Percentiles rank a stretch among this genome's conserved stretches.
Evolutionary conservation across 1,284 basidiomycete genomes (phyloP).

Genomic region (Trichosporon sp.): DNA sequence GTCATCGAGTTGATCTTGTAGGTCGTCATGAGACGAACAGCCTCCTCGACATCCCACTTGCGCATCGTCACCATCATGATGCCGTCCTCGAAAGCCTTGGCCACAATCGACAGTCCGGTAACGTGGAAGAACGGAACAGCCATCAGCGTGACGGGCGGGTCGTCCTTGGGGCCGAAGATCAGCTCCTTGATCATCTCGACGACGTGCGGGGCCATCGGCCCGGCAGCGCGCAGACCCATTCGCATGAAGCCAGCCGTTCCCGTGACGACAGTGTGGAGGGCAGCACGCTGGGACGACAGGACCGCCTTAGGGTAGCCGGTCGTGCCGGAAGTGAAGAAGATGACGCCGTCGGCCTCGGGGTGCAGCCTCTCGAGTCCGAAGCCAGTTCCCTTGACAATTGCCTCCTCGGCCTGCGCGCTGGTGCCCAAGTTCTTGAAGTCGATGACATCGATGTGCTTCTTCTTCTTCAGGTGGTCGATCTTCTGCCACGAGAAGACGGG

Average conservation of each 20-base stretch:
- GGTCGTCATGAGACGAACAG: slow-evolving; percentile 27
- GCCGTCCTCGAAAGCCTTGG: slow-evolving; percentile 35
- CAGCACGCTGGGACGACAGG: slow-evolving; percentile 40
- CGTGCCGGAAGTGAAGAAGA: slow-evolving; percentile 38
- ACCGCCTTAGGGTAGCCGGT: slow-evolving; percentile 41
- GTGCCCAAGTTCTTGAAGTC: neutral
- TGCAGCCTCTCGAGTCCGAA: slow-evolving; percentile 22
- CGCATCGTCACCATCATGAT: slow-evolving; percentile 38
- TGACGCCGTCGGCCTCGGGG: slow-evolving; percentile 39
- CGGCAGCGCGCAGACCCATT: neutral
- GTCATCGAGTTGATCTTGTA: slow-evolving; percentile 35
- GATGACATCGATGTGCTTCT: slow-evolving; percentile 6
- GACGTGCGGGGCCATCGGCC: neutral
- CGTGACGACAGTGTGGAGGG: slow-evolving; percentile 24
- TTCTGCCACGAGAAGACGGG: slow-evolving; percentile 14
- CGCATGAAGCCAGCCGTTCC: neutral
- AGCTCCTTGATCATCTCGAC: slow-evolving; percentile 31
- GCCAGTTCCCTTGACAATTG: neutral
- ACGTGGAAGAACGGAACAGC: slow-evolving; percentile 45
- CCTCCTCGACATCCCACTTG: slow-evolving; percentile 37
- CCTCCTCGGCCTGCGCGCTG: neutral
- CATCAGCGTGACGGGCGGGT: slow-evolving; percentile 20
- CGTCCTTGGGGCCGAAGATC: neutral
- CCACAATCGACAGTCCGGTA: slow-evolving; percentile 39
- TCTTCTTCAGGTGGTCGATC: slow-evolving; percentile 9